These are phyloP conservation scores for Phytophthora europaea DNA, from an alignment of 352 stramenopile genomes.

Conservation along the genomic window DNA sequence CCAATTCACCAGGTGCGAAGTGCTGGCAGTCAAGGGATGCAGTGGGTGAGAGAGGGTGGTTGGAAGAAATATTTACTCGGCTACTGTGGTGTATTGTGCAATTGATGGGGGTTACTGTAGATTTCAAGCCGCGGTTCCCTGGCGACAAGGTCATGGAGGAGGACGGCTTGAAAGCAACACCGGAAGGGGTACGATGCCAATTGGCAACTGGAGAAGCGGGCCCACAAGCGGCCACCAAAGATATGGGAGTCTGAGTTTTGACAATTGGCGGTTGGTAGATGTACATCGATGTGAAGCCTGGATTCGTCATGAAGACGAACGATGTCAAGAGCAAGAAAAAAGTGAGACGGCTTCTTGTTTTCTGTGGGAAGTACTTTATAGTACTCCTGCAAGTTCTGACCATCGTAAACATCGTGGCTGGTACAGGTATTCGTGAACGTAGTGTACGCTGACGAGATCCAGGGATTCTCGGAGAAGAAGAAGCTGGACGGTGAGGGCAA, in stretches of 20 bases:
- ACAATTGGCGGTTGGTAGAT: constrained; percentile 39
- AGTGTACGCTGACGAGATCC: constrained; percentile 73
- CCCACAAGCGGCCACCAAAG: not conserved
- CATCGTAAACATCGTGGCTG: not conserved
- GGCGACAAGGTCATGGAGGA: constrained; percentile 80
- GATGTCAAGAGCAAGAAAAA: constrained; percentile 75
- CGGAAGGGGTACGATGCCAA: constrained; percentile 61
- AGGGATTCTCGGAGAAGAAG: constrained; percentile 83
- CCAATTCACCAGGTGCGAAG: constrained; percentile 30
- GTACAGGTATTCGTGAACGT: constrained; percentile 87
- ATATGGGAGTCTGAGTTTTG: not conserved
- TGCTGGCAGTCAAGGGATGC: not conserved
- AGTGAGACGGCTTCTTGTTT: constrained; percentile 42
- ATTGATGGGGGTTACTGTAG: constrained; percentile 15
- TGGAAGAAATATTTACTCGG: not conserved
- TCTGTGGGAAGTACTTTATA: not conserved
- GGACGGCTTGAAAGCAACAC: constrained; percentile 57
- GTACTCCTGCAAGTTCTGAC: constrained; percentile 25
- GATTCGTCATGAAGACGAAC: constrained; percentile 84
- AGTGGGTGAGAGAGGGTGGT: not conserved
- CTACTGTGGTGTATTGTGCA: constrained; percentile 1
- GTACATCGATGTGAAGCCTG: constrained; percentile 79
- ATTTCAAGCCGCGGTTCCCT: constrained; percentile 73
- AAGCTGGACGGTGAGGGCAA: constrained; percentile 79
- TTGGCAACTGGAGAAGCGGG: not conserved